Percentiles rank a stretch among this genome's conserved stretches.
Evolutionary conservation across 1,284 basidiomycete species (phyloP).

Genomic region (Sporisorium reilianum): DNA sequence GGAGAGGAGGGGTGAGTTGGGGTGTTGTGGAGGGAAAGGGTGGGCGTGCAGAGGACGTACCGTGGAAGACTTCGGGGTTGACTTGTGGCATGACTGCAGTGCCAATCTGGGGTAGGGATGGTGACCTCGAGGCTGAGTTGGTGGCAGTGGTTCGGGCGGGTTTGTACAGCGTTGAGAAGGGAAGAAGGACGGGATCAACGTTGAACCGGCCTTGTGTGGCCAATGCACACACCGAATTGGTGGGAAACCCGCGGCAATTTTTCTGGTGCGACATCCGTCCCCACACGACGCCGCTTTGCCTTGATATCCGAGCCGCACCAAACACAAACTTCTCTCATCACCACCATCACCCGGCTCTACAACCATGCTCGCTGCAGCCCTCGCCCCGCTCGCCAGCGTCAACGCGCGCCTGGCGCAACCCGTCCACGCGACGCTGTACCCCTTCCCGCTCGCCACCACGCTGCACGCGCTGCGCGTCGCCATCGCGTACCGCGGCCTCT

Average conservation of each 20-base stretch:
- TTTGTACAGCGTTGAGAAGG: neutral
- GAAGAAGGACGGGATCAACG: slow-evolving; percentile 9
- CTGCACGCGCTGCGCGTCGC: slow-evolving; percentile 57
- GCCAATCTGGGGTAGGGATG: too few species aligned
- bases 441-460: slow-evolving; percentile 53
- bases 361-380: slow-evolving; percentile 45
- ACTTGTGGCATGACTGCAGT: slow-evolving; percentile 46
- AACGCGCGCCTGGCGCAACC: slow-evolving; percentile 43
- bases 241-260: slow-evolving; percentile 7
- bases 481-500: slow-evolving; percentile 58
- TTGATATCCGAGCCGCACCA: slow-evolving; percentile 33
- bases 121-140: neutral
- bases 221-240: neutral
- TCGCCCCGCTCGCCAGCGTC: slow-evolving; percentile 42
- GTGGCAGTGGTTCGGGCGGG: neutral
- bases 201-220: neutral
- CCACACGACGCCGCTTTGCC: slow-evolving; percentile 10
- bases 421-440: slow-evolving; percentile 53
- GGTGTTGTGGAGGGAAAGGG: neutral
- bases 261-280: neutral
- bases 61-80: slow-evolving; percentile 50
- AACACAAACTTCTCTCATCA: neutral
- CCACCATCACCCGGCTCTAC: neutral
- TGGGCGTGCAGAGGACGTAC: slow-evolving; percentile 6
- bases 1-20: neutral